phyloP scores from a whole-genome alignment of 192 early-diverging fungal genomes.

The Coemansia sp. region DNA sequence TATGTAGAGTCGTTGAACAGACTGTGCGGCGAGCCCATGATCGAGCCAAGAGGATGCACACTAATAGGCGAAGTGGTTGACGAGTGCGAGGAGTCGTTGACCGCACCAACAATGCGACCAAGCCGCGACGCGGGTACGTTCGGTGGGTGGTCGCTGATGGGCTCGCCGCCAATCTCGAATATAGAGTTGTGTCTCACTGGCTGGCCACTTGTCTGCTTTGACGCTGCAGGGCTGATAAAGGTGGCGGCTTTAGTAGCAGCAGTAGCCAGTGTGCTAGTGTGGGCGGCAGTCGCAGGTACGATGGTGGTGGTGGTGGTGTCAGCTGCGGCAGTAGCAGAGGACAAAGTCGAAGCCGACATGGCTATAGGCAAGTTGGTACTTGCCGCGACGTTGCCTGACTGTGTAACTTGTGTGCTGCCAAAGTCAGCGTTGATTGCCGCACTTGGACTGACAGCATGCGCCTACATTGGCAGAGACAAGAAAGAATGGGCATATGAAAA shows the following conservation, averaged over 20 bases:
- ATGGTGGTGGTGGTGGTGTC: not conserved
- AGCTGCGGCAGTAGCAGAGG: constrained; percentile 1
- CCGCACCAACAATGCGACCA: constrained; percentile 12
- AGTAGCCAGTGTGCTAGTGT: constrained; percentile 9
- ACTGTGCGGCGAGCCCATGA: constrained; percentile 44
- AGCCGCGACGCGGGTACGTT: constrained; percentile 18
- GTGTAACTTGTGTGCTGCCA: not conserved
- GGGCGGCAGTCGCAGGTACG: constrained; percentile 1
- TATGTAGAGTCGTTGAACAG: constrained; percentile 44
- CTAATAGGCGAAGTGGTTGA: constrained; percentile 40
- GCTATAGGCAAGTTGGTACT: not conserved
- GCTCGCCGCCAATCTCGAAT: constrained; percentile 53
- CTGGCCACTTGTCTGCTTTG: constrained; percentile 10
- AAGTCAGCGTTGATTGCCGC: not conserved
- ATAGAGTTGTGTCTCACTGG: constrained; percentile 36
- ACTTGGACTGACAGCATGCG: not conserved
- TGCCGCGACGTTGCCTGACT: not conserved
- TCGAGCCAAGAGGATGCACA: constrained; percentile 40
- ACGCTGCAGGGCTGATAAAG: constrained; percentile 18
- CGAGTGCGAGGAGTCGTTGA: constrained; percentile 15
- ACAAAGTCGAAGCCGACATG: not conserved
- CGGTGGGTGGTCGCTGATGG: constrained; percentile 25
- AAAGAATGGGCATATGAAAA: not conserved
- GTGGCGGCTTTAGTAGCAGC: constrained; percentile 20
- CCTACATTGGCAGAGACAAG: not conserved